Base-by-base conservation (phyloP, 75 land plant species). In the Picea sitchensis region DNA sequence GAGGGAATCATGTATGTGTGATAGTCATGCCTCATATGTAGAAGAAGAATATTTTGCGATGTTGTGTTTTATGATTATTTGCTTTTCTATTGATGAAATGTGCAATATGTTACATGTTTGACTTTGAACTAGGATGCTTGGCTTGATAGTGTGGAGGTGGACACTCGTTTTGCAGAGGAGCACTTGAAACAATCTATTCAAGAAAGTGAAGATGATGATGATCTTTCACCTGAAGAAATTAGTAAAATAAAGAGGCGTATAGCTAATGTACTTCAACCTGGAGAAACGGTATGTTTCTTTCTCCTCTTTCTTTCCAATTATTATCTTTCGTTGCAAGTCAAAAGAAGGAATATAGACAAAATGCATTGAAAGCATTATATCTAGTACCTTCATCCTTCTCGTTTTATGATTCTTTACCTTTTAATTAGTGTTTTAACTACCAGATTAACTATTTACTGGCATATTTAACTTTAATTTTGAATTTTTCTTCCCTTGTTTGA, bases 101-200 rank as follows among this genome's bases (percentile, higher is more conserved):
- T 75, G 30, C 18, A 75, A 56, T 75, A 57, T 71, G 23, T 76
- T n/a, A 34, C 59, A 59, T 77, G 38, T 20, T 65, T 83, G 26
- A 73, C 30, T 20, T 65, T 83, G 26, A 73, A 63, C 72, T 65
- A 96, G 99, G 99, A 96, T 91, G 98, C 99, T 62, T 96, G 99
- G 99, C 82, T 96, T 77, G 99, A 94, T 82, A 96, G 88, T 82
- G 86, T 87, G 77, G 87, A 92, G 21, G 90, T 87, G 77, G 91
- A 91, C 65, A 71, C 84, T 61, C 83, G 77, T 69, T 80, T 84
- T 76, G 84, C 88, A 75, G 84, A 59, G 73, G 87, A 83, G 65
- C 67, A n/a, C 41, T 21, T 82, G 18, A 76, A 77, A 54, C 58
- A 65, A 34, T 38, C 77, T 34, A 61, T 58, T 34, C 76, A 58